phyloP scores from a whole-genome alignment of 495 filamentous ascomycete genomes.

The Penicillium tannophilum region DNA sequence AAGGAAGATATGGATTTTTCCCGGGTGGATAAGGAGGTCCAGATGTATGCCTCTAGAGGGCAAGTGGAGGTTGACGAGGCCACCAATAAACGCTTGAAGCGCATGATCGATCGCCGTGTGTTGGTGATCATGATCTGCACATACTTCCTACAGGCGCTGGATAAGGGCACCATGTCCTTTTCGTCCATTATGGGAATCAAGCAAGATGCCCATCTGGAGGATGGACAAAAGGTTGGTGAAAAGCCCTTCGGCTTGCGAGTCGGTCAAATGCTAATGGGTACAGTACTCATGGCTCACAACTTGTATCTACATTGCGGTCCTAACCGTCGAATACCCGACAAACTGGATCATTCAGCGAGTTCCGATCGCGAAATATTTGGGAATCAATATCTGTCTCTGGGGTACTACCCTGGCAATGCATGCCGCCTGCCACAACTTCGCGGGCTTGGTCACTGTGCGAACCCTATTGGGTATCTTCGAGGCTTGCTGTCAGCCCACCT shows the following conservation, averaged over 20 bases:
- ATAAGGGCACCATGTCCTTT: constrained; percentile 71
- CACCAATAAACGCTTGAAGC: constrained; percentile 52
- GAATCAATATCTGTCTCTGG: constrained; percentile 64
- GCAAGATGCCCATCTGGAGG: constrained; percentile 51
- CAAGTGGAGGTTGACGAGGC: constrained; percentile 54
- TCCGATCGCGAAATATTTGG: constrained; percentile 63
- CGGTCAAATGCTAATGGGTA: constrained; percentile 5
- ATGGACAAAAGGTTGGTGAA: constrained; percentile 48
- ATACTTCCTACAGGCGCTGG: constrained; percentile 74
- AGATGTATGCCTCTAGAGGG: constrained; percentile 57
- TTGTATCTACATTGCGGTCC: constrained; percentile 57
- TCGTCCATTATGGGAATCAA: constrained; percentile 70
- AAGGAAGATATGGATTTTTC: constrained; percentile 54
- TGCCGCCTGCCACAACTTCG: constrained; percentile 59
- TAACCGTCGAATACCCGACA: constrained; percentile 58
- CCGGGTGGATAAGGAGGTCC: constrained; percentile 64
- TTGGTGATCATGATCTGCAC: constrained; percentile 52
- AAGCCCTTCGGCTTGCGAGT: neutral
- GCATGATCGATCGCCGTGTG: constrained; percentile 57
- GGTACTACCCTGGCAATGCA: constrained; percentile 58
- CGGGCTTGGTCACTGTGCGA: constrained; percentile 56
- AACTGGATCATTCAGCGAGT: constrained; percentile 60
- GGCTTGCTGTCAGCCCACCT: constrained; percentile 61
- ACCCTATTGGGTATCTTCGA: constrained; percentile 70
- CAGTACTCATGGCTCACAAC: constrained; percentile 57